phyloP scores from a whole-genome alignment of 768 basidiomycete species.

The Boletus subparvulus region DNA sequence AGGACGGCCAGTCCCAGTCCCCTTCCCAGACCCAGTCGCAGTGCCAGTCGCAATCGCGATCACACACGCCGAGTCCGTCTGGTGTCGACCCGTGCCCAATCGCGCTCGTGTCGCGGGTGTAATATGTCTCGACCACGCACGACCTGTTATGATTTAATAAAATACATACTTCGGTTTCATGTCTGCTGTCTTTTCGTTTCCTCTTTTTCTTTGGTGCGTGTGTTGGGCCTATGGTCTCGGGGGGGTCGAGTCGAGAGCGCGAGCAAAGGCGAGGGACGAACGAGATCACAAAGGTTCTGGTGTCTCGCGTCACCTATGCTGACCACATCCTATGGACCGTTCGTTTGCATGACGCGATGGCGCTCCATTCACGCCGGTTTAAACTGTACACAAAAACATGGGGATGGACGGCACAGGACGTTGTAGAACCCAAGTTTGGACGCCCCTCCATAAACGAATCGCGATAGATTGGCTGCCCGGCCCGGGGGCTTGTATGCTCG shows the following conservation, averaged over 20 bases:
- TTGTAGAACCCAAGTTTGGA: neutral
- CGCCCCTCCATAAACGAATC: neutral
- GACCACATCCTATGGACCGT: too few relatives aligned
- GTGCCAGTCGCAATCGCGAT: neutral
- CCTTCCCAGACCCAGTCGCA: neutral
- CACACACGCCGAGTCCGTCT: neutral
- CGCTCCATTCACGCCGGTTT: too few relatives aligned
- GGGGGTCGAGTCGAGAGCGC: neutral
- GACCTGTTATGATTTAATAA: neutral
- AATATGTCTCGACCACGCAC: neutral
- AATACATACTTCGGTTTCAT: neutral
- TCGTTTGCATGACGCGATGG: neutral
- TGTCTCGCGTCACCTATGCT: too few relatives aligned
- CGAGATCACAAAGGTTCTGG: neutral
- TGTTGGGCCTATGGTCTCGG: neutral
- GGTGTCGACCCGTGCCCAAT: slow-evolving; percentile 12
- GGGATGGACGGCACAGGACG: too few relatives aligned
- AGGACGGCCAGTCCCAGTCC: neutral
- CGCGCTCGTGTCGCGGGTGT: slow-evolving; percentile 15
- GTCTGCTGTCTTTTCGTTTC: neutral
- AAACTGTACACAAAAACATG: neutral
- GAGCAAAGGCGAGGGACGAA: neutral
- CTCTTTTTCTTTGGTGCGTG: neutral
- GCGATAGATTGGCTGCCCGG: neutral
- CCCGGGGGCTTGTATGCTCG: too few relatives aligned